phyloP scores from a whole-genome alignment of 257 asterid genomes.

The Solanum pinnatisectum region DNA sequence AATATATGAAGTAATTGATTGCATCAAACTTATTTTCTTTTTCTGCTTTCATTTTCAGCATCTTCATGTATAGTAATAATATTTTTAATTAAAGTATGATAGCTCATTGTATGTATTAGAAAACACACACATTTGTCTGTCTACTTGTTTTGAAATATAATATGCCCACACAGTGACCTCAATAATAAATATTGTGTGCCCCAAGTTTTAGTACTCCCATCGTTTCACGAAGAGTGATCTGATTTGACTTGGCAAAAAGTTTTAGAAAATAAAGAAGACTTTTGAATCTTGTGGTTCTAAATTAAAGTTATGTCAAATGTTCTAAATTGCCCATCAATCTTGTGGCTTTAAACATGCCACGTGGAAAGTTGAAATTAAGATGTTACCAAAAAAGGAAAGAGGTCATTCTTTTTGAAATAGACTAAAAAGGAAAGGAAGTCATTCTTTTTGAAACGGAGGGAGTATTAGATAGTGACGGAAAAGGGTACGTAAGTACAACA shows the following conservation, averaged over 20 bases:
- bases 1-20: not conserved
- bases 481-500: not conserved
- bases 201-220: not conserved
- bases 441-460: too few species aligned
- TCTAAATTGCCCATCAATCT: too few species aligned
- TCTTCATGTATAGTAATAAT: not conserved
- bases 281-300: too few species aligned
- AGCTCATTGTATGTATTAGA: not conserved
- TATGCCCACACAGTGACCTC: not conserved
- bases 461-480: not conserved
- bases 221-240: too few species aligned
- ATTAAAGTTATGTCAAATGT: too few species aligned
- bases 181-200: not conserved
- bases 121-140: not conserved
- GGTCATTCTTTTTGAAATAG: too few species aligned
- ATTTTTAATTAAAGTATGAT: not conserved
- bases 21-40: not conserved
- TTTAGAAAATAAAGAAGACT: too few species aligned
- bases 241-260: too few species aligned
- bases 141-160: not conserved
- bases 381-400: too few species aligned
- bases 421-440: too few species aligned
- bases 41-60: not conserved
- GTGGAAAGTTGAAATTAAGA: too few species aligned
- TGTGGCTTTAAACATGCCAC: too few species aligned